These are phyloP conservation scores for Chytriomyces sp. DNA, from an alignment of 192 early-diverging fungal genomes.

Conservation along the genomic window DNA sequence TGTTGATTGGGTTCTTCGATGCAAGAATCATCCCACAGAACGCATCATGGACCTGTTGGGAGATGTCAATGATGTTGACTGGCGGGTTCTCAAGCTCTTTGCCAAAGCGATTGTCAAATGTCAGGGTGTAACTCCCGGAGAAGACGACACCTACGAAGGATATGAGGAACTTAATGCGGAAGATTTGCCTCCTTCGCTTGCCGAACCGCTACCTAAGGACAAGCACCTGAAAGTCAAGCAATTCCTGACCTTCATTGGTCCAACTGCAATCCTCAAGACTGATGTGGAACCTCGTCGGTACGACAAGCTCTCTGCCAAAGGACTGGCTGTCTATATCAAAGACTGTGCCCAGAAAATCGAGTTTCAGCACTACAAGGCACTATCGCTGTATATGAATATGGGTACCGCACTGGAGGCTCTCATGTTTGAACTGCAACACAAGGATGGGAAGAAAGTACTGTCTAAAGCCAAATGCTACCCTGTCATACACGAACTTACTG, in stretches of 20 bases:
- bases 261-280: conserved; percentile 12
- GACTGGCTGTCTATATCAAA: not conserved
- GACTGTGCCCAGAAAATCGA: conserved; percentile 13
- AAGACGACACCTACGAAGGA: conserved; percentile 3
- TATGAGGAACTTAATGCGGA: conserved; percentile 4
- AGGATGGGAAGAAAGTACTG: not conserved
- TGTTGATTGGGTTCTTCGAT: conserved; percentile 1
- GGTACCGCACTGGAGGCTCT: not conserved
- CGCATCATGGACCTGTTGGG: conserved; percentile 5
- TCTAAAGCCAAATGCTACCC: conserved; percentile 1
- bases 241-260: conserved; percentile 1
- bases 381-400: not conserved
- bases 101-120: conserved; percentile 6
- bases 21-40: conserved; percentile 6
- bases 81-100: conserved; percentile 5
- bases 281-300: conserved; percentile 4
- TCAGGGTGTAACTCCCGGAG: conserved; percentile 2
- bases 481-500: conserved; percentile 7
- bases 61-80: conserved; percentile 6
- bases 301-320: conserved; percentile 10
- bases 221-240: conserved; percentile 15
- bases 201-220: conserved; percentile 8
- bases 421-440: not conserved
- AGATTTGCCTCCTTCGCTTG: conserved; percentile 4
- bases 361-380: conserved; percentile 5